These are phyloP conservation scores for Suillus ampliporus DNA, from an alignment of 768 basidiomycete genomes.

Conservation along the genomic window DNA sequence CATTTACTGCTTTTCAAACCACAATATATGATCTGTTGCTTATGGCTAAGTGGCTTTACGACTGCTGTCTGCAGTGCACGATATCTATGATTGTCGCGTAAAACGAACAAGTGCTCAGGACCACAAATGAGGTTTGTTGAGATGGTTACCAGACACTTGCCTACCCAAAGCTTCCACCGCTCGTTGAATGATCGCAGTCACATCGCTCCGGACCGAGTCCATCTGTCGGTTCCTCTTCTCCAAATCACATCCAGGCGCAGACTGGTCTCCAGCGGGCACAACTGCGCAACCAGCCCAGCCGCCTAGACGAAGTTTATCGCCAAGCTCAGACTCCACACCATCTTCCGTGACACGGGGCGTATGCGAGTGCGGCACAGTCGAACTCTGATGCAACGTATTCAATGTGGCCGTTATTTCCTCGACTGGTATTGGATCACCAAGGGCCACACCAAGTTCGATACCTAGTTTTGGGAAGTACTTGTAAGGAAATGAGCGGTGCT, in stretches of 20 bases:
- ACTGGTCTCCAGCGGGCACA: constrained; percentile 12
- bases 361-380: constrained; percentile 9
- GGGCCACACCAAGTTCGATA: constrained; percentile 71
- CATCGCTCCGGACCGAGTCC: constrained; percentile 50
- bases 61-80: background rate
- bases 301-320: background rate
- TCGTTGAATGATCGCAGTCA: constrained; percentile 59
- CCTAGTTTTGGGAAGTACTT: constrained; percentile 72
- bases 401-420: constrained; percentile 39
- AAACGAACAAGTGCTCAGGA: background rate
- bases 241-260: constrained; percentile 14
- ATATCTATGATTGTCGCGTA: background rate
- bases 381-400: constrained; percentile 11
- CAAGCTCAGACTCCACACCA: constrained; percentile 16
- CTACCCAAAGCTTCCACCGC: constrained; percentile 60
- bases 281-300: constrained; percentile 23
- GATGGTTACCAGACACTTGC: constrained; percentile 48
- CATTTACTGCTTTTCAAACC: background rate
- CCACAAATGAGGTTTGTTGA: constrained; percentile 21
- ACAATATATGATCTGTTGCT: background rate
- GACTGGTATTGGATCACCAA: constrained; percentile 74
- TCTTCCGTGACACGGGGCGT: constrained; percentile 20
- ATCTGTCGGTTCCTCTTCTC: constrained; percentile 32
- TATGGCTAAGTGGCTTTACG: background rate
- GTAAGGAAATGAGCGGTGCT: constrained; percentile 75